Conservation (phyloP, 306 rosid genomes). For the Phaseolus lunatus region DNA sequence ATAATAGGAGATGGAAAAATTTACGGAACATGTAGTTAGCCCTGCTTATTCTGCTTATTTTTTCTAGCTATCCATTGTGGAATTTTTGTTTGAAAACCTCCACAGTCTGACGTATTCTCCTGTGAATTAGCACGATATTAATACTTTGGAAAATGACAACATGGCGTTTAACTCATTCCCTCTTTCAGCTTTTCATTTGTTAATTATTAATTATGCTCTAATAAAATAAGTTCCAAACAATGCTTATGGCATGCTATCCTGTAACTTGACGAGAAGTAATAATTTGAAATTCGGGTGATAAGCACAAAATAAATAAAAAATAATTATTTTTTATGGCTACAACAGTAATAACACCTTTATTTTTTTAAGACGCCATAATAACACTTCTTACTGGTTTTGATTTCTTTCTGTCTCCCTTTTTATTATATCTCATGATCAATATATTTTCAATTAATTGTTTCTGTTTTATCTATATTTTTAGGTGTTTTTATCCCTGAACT, state of each 20-base stretch:
- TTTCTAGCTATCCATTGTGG: neutral
- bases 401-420: too few relatives aligned
- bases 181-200: neutral
- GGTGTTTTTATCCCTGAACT: too few relatives aligned
- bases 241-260: neutral
- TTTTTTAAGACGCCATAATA: too few relatives aligned
- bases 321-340: too few relatives aligned
- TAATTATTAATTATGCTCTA: neutral
- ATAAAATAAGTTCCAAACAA: neutral
- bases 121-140: neutral
- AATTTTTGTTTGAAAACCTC: neutral
- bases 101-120: neutral
- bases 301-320: constrained; percentile 4
- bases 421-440: neutral
- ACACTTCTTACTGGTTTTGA: too few relatives aligned
- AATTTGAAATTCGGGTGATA: constrained; percentile 10
- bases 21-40: neutral
- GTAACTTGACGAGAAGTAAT: neutral
- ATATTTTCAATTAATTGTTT: neutral
- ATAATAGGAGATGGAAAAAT: neutral
- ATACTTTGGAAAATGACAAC: constrained; percentile 24
- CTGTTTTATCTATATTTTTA: too few relatives aligned
- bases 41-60: neutral
- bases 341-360: too few relatives aligned
- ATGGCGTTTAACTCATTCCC: neutral